A percentile compares a stretch with the other conserved stretches of the same genome.
Evolutionary conservation across 257 asterid species (phyloP).

Genomic region (Petunia axillaris): DNA sequence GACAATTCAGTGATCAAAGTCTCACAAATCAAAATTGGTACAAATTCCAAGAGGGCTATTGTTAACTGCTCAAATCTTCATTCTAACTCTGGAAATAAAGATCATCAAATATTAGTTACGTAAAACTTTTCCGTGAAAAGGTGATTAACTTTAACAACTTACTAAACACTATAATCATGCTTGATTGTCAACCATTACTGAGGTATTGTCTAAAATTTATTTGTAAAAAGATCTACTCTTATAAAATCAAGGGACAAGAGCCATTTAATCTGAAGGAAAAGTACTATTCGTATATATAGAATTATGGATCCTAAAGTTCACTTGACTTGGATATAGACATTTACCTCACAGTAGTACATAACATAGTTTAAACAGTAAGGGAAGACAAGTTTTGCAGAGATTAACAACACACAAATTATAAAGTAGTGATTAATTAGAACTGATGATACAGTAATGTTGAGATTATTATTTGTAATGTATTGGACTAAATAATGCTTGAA

Average conservation of each 20-base stretch:
- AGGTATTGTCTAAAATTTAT: neutral
- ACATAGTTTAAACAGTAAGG: too few relatives aligned
- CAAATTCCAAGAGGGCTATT: neutral
- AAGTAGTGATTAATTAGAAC: too few relatives aligned
- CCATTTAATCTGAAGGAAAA: neutral
- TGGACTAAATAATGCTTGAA: too few relatives aligned
- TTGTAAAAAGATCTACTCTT: neutral
- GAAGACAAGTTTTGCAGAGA: too few relatives aligned
- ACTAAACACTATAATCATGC: neutral
- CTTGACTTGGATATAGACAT: too few relatives aligned
- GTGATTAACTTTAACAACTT: neutral
- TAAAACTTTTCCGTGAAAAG: neutral
- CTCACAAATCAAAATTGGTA: neutral
- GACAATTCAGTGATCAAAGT: neutral
- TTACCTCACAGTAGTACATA: too few relatives aligned
- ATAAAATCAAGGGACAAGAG: neutral
- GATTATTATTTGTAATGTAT: too few relatives aligned
- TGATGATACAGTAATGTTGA: too few relatives aligned
- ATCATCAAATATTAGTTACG: neutral
- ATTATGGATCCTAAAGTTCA: too few relatives aligned
- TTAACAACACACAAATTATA: too few relatives aligned
- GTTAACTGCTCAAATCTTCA: neutral
- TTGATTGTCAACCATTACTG: neutral
- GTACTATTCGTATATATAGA: too few relatives aligned
- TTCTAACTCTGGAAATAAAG: neutral